Evolutionary conservation across 2,329 filamentous ascomycete genomes (phyloP).

Genomic region (Neonectria magnoliae): DNA sequence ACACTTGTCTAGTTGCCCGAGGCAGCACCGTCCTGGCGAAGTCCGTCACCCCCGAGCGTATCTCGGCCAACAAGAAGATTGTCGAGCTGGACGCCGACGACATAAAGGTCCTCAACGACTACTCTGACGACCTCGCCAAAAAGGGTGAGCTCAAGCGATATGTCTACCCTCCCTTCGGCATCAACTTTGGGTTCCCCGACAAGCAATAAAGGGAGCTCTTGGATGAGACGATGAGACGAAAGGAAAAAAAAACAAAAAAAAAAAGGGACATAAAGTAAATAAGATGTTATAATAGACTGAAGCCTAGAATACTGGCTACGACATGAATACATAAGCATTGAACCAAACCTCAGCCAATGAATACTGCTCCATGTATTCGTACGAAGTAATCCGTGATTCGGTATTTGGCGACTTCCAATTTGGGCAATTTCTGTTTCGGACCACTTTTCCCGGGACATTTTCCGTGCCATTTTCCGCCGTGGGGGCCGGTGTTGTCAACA

Average conservation of each 20-base stretch:
- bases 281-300: constrained; percentile 15
- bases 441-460: constrained; percentile 14
- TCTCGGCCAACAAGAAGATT: constrained; percentile 75
- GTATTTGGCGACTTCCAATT: not conserved
- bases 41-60: constrained; percentile 73
- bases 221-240: constrained; percentile 6
- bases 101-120: constrained; percentile 65
- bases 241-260: not conserved
- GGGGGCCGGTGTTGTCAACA: not conserved
- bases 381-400: not conserved
- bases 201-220: constrained; percentile 52
- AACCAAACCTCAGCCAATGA: not conserved
- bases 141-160: constrained; percentile 67
- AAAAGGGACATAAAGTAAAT: not conserved
- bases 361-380: not conserved
- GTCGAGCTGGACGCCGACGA: constrained; percentile 74
- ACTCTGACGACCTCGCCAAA: constrained; percentile 60
- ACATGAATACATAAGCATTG: constrained; percentile 9
- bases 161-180: constrained; percentile 75
- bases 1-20: constrained; percentile 65
- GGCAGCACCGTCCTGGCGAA: constrained; percentile 79
- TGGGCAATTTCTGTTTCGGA: constrained; percentile 11
- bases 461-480: constrained; percentile 3
- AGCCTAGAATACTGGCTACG: constrained; percentile 1
- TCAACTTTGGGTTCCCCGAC: constrained; percentile 79